Percentiles rank a stretch among this genome's conserved stretches.
Evolutionary conservation across 129 eudicot species (phyloP).

Genomic region (Chrysanthemum seticuspe): DNA sequence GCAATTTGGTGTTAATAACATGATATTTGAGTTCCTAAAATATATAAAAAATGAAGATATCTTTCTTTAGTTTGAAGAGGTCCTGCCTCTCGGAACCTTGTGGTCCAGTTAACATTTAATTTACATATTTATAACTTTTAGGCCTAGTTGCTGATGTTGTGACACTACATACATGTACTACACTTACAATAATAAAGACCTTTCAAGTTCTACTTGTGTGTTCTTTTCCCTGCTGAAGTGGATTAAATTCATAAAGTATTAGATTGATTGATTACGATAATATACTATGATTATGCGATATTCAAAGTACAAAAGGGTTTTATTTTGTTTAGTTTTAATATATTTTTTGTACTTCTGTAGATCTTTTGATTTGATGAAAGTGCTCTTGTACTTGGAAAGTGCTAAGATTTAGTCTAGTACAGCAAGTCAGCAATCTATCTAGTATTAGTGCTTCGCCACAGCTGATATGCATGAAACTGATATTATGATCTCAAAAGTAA

Average conservation of each 20-base stretch:
- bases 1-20: no score
- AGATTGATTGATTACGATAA: slow-evolving; percentile 21
- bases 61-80: no score
- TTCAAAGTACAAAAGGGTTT: slow-evolving; percentile 19
- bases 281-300: slow-evolving; percentile 18
- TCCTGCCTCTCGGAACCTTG: no score
- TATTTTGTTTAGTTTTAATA: slow-evolving; percentile 1
- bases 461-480: slow-evolving; percentile 35
- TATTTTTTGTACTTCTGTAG: slow-evolving; percentile 23
- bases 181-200: not conserved
- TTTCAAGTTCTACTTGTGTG: not conserved
- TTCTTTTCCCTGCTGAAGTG: slow-evolving; percentile 16
- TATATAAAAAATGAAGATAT: no score
- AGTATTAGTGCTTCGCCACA: slow-evolving; percentile 30
- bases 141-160: no score
- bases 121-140: no score
- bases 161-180: no score
- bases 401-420: not conserved
- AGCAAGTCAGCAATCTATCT: not conserved
- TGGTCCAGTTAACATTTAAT: no score
- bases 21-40: no score
- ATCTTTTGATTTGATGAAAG: slow-evolving; percentile 23
- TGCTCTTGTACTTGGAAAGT: slow-evolving; percentile 34
- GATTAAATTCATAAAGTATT: not conserved
- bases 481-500: slow-evolving; percentile 25